Conservation (phyloP, 164 flowering plant genomes). For the grape (Vitis vinifera) region DNA sequence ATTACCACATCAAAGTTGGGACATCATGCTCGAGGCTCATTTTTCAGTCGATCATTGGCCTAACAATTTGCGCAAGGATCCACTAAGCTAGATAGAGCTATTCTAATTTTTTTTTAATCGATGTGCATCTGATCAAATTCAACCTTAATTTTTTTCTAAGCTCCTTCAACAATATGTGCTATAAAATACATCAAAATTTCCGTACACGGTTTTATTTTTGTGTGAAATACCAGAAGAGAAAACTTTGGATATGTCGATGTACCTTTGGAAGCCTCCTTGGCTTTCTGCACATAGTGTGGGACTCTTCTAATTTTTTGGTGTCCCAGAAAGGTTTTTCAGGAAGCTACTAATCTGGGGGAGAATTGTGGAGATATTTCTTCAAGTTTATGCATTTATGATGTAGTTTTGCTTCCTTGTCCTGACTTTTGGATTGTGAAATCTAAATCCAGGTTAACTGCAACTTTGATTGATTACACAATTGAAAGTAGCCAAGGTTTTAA, state of each 20-base stretch:
- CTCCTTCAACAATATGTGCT: too few species aligned
- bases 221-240: neutral
- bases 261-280: neutral
- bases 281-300: neutral
- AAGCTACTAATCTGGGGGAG: neutral
- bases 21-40: too few species aligned
- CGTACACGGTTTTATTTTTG: neutral
- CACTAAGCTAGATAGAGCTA: too few species aligned
- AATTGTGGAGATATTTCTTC: neutral
- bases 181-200: neutral
- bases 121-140: too few species aligned
- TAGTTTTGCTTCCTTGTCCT: neutral
- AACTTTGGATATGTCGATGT: neutral
- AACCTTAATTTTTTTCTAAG: too few species aligned
- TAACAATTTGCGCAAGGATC: too few species aligned
- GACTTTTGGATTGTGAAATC: neutral
- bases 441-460: neutral
- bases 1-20: neutral
- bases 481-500: neutral
- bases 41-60: too few species aligned
- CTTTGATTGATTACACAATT: neutral
- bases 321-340: neutral
- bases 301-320: neutral
- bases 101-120: too few species aligned
- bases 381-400: neutral